A percentile compares a stretch with the other conserved stretches of the same genome.
These are phyloP conservation scores for Cercospora brassicicola DNA, from an alignment of 2,329 filamentous ascomycete genomes.

Conservation along the genomic window DNA sequence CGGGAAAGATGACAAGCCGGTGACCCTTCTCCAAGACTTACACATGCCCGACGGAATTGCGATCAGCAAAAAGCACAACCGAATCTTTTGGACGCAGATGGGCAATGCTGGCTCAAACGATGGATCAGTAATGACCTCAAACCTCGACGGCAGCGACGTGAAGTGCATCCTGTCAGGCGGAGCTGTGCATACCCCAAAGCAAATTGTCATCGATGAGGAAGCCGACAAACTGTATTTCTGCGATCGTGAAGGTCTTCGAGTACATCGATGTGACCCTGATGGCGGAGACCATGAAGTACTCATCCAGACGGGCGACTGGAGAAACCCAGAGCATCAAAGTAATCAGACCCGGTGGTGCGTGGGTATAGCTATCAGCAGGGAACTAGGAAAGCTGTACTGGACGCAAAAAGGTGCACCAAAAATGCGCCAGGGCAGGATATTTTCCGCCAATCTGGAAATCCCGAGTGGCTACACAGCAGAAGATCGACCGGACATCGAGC, in stretches of 20 bases:
- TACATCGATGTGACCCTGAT: slow-evolving; percentile 42
- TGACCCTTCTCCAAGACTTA: slow-evolving; percentile 6
- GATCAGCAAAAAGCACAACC: slow-evolving; percentile 22
- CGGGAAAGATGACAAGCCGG: slow-evolving; percentile 6
- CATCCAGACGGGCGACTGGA: slow-evolving; percentile 44
- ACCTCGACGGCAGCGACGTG: slow-evolving; percentile 53
- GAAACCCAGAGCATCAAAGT: slow-evolving; percentile 22
- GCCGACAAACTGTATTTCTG: slow-evolving; percentile 45
- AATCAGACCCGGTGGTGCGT: slow-evolving; percentile 42
- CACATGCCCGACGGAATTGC: slow-evolving; percentile 40
- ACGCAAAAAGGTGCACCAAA: slow-evolving; percentile 60
- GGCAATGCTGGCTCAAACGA: slow-evolving; percentile 27
- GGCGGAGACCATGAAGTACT: slow-evolving; percentile 42
- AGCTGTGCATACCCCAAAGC: slow-evolving; percentile 53
- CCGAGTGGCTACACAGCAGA: slow-evolving; percentile 35
- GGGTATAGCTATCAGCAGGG: slow-evolving; percentile 52
- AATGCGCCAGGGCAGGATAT: slow-evolving; percentile 54
- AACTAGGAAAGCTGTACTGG: slow-evolving; percentile 56
- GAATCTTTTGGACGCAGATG: slow-evolving; percentile 40
- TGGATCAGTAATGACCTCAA: slow-evolving; percentile 30
- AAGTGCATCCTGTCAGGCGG: slow-evolving; percentile 48
- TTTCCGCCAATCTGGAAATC: slow-evolving; percentile 49
- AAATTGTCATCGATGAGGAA: slow-evolving; percentile 38
- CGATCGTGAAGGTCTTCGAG: slow-evolving; percentile 48
- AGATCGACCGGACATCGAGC: slow-evolving; percentile 46